These are phyloP conservation scores for Pseudocercospora crystallina DNA, from an alignment of 2,329 filamentous ascomycete genomes.

Conservation along the genomic window DNA sequence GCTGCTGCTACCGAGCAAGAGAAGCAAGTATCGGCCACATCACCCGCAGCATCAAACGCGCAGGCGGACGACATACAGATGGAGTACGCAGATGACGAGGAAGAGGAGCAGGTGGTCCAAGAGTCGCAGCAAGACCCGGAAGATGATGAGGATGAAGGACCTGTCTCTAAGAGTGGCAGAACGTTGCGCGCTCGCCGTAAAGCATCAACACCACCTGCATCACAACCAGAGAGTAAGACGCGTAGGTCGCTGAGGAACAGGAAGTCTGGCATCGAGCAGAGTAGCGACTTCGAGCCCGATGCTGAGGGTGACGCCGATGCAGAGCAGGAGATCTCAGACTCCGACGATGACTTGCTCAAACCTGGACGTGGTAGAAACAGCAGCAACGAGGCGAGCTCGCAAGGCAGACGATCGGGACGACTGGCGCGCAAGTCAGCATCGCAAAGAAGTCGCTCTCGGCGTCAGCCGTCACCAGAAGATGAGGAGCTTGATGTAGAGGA, in stretches of 20 bases:
- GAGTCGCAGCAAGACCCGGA: slow-evolving; percentile 38
- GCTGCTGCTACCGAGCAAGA: slow-evolving; percentile 32
- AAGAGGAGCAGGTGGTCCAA: slow-evolving; percentile 44
- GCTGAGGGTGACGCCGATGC: slow-evolving; percentile 57
- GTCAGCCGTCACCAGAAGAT: slow-evolving; percentile 49
- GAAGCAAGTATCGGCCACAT: slow-evolving; percentile 30
- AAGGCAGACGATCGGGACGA: slow-evolving; percentile 51
- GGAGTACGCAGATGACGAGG: slow-evolving; percentile 37
- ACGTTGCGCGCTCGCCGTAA: slow-evolving; percentile 31
- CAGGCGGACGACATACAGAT: slow-evolving; percentile 37
- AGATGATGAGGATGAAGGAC: slow-evolving; percentile 54
- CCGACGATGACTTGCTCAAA: slow-evolving; percentile 45
- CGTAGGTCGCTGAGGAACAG: slow-evolving; percentile 43
- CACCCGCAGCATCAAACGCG: slow-evolving; percentile 30
- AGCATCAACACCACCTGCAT: slow-evolving; percentile 31
- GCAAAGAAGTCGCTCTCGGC: slow-evolving; percentile 43
- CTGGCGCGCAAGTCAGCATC: slow-evolving; percentile 50
- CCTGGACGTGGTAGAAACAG: slow-evolving; percentile 45
- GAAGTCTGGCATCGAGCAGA: slow-evolving; percentile 52
- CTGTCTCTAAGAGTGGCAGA: slow-evolving; percentile 50
- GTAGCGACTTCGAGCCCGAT: slow-evolving; percentile 64
- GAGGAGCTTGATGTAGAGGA: slow-evolving; percentile 49
- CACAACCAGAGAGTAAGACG: slow-evolving; percentile 37
- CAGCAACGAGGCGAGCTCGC: slow-evolving; percentile 42
- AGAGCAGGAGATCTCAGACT: slow-evolving; percentile 54